These are phyloP conservation scores for Grifola frondosa DNA, from an alignment of 1,284 basidiomycete genomes.

Conservation along the genomic window DNA sequence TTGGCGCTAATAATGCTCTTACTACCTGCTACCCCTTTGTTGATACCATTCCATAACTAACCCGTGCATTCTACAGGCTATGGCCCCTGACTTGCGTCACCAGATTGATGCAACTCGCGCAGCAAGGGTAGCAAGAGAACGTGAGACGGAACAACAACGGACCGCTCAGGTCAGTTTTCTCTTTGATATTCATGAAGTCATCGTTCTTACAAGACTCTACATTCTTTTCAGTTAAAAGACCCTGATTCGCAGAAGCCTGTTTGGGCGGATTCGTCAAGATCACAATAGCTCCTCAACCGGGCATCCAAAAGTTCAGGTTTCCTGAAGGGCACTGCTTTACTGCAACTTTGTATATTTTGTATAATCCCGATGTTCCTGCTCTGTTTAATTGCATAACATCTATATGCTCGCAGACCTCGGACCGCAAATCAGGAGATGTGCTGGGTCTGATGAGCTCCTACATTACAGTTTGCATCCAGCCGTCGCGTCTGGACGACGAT, in stretches of 20 bases:
- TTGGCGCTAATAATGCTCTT: too few relatives aligned
- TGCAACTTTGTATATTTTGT: too few relatives aligned
- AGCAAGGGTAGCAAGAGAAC: conserved; percentile 55
- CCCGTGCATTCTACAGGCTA: conserved; percentile 39
- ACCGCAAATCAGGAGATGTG: too few relatives aligned
- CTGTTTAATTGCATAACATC: too few relatives aligned
- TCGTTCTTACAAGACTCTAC: conserved; percentile 10
- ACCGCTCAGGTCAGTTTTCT: conserved; percentile 50
- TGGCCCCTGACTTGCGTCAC: conserved; percentile 66
- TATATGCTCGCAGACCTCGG: too few relatives aligned
- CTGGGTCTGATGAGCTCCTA: too few relatives aligned
- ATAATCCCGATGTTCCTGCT: too few relatives aligned
- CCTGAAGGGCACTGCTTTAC: not conserved
- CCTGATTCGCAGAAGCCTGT: conserved; percentile 52
- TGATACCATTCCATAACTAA: not conserved
- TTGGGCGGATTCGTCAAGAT: conserved; percentile 40
- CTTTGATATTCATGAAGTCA: not conserved
- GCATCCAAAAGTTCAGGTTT: not conserved
- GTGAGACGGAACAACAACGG: conserved; percentile 51
- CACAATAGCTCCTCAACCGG: conserved; percentile 4
- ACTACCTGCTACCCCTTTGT: not conserved
- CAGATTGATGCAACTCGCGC: conserved; percentile 65
- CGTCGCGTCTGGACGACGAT: too few relatives aligned
- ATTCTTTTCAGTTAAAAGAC: conserved; percentile 30
- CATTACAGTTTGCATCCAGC: too few relatives aligned